Evolutionary conservation across 768 basidiomycete genomes (phyloP).

Genomic region (Panus rudis): DNA sequence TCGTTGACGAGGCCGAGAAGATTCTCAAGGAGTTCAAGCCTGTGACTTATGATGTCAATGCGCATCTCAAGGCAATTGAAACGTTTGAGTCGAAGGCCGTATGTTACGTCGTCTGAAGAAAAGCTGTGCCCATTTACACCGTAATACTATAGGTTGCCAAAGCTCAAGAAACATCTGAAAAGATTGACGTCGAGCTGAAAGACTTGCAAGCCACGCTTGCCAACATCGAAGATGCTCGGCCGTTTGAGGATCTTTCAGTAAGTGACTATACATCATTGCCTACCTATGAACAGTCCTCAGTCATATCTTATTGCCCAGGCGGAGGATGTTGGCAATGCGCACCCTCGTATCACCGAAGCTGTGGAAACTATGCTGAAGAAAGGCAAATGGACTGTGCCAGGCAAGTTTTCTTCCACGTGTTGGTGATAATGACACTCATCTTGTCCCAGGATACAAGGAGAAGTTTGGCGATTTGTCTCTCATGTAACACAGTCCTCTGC

Average conservation of each 20-base stretch:
- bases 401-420: conserved; percentile 33
- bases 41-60: conserved; percentile 83
- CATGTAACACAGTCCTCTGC: no score
- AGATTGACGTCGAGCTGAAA: conserved; percentile 87
- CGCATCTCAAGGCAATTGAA: conserved; percentile 92
- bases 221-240: conserved; percentile 96
- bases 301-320: conserved; percentile 36
- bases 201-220: conserved; percentile 88
- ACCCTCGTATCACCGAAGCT: conserved; percentile 85
- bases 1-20: conserved; percentile 93
- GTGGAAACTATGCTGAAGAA: conserved; percentile 95
- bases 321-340: conserved; percentile 85
- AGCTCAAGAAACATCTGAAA: conserved; percentile 82
- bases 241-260: conserved; percentile 95
- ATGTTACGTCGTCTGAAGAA: conserved; percentile 27
- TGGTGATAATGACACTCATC: conserved; percentile 1
- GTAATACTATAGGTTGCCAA: conserved; percentile 57
- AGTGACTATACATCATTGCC: conserved; percentile 23
- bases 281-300: no score
- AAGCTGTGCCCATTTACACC: background rate
- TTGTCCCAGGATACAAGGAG: conserved; percentile 73
- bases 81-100: conserved; percentile 96
- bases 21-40: conserved; percentile 85
- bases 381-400: conserved; percentile 98
- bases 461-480: conserved; percentile 93